phyloP scores from a whole-genome alignment of 2,329 filamentous ascomycete genomes.

The Chrysoporthe deuterocubensis region DNA sequence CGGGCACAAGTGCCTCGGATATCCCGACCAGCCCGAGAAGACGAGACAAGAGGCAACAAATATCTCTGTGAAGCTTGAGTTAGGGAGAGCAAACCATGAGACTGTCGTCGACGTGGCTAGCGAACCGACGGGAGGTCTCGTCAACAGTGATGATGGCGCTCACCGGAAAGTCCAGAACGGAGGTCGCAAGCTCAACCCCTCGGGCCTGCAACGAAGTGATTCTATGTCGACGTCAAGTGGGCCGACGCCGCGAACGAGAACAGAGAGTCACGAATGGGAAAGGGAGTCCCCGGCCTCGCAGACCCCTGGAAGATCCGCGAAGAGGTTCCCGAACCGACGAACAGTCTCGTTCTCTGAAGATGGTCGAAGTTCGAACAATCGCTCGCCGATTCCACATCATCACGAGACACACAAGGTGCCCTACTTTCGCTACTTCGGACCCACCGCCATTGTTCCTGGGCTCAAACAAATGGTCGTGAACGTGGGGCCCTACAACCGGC shows the following conservation, averaged over 20 bases:
- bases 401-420: slow-evolving; percentile 70
- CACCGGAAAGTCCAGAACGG: slow-evolving; percentile 36
- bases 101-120: slow-evolving; percentile 33
- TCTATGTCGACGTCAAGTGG: slow-evolving; percentile 32
- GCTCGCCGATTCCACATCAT: slow-evolving; percentile 53
- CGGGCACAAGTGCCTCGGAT: slow-evolving; percentile 71
- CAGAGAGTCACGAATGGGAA: slow-evolving; percentile 35
- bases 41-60: slow-evolving; percentile 39
- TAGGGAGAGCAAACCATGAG: slow-evolving; percentile 24
- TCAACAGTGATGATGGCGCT: slow-evolving; percentile 39
- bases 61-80: slow-evolving; percentile 30
- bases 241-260: slow-evolving; percentile 25
- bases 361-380: slow-evolving; percentile 43
- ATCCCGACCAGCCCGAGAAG: slow-evolving; percentile 58
- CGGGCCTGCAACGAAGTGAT: slow-evolving; percentile 27
- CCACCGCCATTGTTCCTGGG: slow-evolving; percentile 87
- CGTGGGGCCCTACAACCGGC: slow-evolving; percentile 66
- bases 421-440: slow-evolving; percentile 89
- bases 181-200: slow-evolving; percentile 27
- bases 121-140: slow-evolving; percentile 41
- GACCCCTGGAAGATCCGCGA: slow-evolving; percentile 26
- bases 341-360: slow-evolving; percentile 47
- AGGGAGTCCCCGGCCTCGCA: slow-evolving; percentile 30
- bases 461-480: slow-evolving; percentile 89
- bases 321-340: slow-evolving; percentile 33